Base-by-base conservation (phyloP, 345 rosid genomes). In the Eucalyptus erythrocorys region DNA sequence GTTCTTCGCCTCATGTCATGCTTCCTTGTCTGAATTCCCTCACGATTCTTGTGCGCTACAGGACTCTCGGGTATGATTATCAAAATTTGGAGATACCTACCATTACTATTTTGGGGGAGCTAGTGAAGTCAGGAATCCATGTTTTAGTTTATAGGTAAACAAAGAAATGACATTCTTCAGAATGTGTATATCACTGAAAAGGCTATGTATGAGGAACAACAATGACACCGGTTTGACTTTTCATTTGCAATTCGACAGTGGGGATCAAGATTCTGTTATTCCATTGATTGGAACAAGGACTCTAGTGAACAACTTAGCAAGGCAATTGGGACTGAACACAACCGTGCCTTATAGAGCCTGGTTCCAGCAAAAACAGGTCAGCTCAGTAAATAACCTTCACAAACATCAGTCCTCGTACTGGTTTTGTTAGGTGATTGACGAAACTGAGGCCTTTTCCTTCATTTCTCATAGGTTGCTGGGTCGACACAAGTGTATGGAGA, bases 401-500 rank as follows among this genome's bases (percentile, higher is more conserved):
- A 21, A 34, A 71, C 81, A 71, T 5, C 81, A 34, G 26, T 71
- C 43, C 81, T 71, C 26, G 26, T 12, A 9, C 21, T 71, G 81
- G 10, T 37, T 37, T 37, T 76, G 1, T 19, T 37, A 37, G 45
- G 14, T 19, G 13, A 37, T 37, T 21, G 27, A 37, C 82, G 82
- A 76, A 71, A 76, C 82, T 37, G 14, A 37, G 82, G 47, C 15
- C 82, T 0, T 76, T 76, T 21, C 4, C 82, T 76, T 37, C 82
- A 76, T 76, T 76, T 76, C 22, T 37, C 47, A 21, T 88, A 94
- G 96, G 94, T 91, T 87, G 94, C 88, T 51, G 95, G 96, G 66
- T 93, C 95, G 94, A 93, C 93, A 42, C 96, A 93, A 89, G 93
- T 90, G 4, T 93, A 92, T 89, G 95, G 93, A 13, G 89, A 89